These are phyloP conservation scores for Boechera stricta DNA, from an alignment of 345 rosid genomes.

Conservation along the genomic window DNA sequence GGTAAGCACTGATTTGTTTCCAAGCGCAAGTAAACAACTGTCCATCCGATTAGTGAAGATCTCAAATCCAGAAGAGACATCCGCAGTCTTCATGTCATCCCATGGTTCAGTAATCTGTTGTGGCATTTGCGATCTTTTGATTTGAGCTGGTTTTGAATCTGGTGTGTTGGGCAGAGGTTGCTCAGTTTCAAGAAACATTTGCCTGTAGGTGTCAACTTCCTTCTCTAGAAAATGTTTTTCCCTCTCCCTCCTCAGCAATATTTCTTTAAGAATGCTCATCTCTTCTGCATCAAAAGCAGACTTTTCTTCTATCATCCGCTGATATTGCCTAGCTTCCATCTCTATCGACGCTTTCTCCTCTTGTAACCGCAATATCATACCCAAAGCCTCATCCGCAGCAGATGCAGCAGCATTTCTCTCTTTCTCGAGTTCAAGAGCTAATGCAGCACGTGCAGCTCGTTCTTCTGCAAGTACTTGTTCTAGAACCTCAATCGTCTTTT, in stretches of 20 bases:
- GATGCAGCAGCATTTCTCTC: constrained; percentile 78
- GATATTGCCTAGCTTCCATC: constrained; percentile 79
- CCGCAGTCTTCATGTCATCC: constrained; percentile 33
- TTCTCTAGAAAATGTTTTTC: constrained; percentile 74
- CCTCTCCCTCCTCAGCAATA: constrained; percentile 67
- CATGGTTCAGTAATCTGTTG: constrained; percentile 36
- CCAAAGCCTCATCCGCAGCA: constrained; percentile 79
- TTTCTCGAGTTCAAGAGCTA: constrained; percentile 71
- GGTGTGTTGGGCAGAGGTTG: constrained; percentile 37
- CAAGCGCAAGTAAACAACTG: constrained; percentile 42
- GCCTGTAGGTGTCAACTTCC: constrained; percentile 64
- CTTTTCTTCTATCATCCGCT: constrained; percentile 78
- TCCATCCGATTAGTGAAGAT: constrained; percentile 36
- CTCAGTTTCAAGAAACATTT: constrained; percentile 54
- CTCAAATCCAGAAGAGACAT: constrained; percentile 40
- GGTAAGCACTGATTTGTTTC: constrained; percentile 47
- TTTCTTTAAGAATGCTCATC: constrained; percentile 76
- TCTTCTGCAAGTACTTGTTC: constrained; percentile 59
- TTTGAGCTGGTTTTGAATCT: constrained; percentile 15
- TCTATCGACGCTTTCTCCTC: constrained; percentile 69
- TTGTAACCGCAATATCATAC: constrained; percentile 69
- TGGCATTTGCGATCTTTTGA: constrained; percentile 29
- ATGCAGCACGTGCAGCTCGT: constrained; percentile 48
- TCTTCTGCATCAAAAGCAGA: constrained; percentile 78
- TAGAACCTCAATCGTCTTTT: constrained; percentile 43